A percentile compares a stretch with the other conserved stretches of the same genome.
Conservation (phyloP, 805 yeast genomes). For the Lipomyces orientalis region DNA sequence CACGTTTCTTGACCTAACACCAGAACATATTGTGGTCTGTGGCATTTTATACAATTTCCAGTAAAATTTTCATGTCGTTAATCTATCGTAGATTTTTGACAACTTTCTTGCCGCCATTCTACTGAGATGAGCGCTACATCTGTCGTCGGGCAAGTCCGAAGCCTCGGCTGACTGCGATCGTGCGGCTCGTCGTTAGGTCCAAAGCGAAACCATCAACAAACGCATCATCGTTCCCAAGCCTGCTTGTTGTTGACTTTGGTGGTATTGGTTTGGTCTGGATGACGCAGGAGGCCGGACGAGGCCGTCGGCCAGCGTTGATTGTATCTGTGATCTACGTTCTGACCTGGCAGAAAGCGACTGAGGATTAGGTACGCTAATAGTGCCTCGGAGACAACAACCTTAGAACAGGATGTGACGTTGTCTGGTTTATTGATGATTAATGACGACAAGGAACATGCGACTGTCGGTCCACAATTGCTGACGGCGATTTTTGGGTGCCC, state of each 20-base stretch:
- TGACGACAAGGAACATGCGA: too few species aligned
- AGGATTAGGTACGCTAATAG: too few species aligned
- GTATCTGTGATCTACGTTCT: neutral
- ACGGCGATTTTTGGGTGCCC: neutral
- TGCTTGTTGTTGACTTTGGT: neutral
- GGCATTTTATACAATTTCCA: neutral
- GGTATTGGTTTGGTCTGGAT: neutral
- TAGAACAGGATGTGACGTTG: neutral
- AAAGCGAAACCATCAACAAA: neutral
- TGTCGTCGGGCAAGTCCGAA: conserved; percentile 22
- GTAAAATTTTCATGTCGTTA: neutral
- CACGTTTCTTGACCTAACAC: too few species aligned
- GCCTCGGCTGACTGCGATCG: conserved; percentile 19
- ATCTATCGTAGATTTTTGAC: neutral
- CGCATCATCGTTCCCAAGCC: neutral
- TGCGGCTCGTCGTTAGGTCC: conserved; percentile 13
- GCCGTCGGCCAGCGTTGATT: neutral
- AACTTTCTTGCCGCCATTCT: neutral
- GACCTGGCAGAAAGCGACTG: neutral
- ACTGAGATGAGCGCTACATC: neutral
- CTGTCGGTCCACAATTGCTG: neutral
- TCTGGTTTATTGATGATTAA: too few species aligned
- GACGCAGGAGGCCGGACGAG: neutral
- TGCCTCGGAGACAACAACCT: too few species aligned
- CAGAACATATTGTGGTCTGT: too few species aligned